Base-by-base conservation (phyloP, 139 green algal species). In the Medakamo hakoo region DNA sequence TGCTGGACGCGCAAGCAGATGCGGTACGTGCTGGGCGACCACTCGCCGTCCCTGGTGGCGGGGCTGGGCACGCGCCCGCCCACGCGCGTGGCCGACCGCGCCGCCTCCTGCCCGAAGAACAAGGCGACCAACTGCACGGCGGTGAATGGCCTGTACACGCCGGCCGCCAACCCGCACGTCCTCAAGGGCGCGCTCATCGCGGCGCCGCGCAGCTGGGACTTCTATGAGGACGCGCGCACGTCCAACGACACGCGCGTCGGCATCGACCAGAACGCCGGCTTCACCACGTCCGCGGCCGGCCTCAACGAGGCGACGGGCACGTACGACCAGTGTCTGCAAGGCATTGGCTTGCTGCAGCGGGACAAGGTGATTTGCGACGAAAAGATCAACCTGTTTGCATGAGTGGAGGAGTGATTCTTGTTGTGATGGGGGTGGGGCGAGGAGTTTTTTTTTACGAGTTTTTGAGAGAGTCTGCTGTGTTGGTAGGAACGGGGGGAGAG, bases 171-270 rank as follows among this genome's bases (percentile, higher is more conserved):
- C 56, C 64, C 74, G 22, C 72, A 86, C 69, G 60, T 65, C 4
- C 65, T 89, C 14, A 71, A 68, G 14, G 84, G 84, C 3, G 82
- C 78, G 1, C 72, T 91, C 49, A 72, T 89, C 25, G 78, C 82
- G 32, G 82, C 78, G 31, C 27, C 48, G 27, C 57, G 57, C 31
- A 68, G 60, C 31, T 69, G 56, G 24, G 78, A 84, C 68, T 63
- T 65, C 55, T 84, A 77, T 60, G 30, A 68, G 48, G 75, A 82
- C 59, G 63, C 66, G 27, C 66, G 73, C 25, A 63, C 52, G 25
- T 55, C 62, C 16, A 75, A 79, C 59, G 55, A 60, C 63, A 73
- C 58, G 23, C 59, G 65, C 23, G 67, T 78, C 20, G 63, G 62
- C 27, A 63, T 80, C 20, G 76, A 85, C 32, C 77, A 76, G 65